Evolutionary conservation across 768 basidiomycete species (phyloP).

Genomic region (Albatrellus ellisii): DNA sequence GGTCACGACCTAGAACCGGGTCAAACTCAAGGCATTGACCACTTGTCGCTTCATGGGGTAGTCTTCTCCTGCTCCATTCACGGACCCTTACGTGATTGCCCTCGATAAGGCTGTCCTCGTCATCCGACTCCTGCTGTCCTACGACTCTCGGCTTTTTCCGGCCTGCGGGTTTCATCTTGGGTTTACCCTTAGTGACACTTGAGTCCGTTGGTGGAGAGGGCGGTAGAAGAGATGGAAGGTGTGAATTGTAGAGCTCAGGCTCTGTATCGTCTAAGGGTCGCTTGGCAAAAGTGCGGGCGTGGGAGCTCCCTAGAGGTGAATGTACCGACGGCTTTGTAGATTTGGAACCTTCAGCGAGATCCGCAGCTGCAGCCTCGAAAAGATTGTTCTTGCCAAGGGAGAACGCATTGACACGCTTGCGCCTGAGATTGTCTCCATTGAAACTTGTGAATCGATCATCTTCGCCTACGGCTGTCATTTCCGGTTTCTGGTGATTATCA

Average conservation of each 20-base stretch:
- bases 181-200: conserved; percentile 15
- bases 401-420: conserved; percentile 2
- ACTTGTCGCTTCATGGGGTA: conserved; percentile 1
- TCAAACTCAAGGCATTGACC: conserved; percentile 9
- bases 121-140: conserved; percentile 14
- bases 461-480: conserved; percentile 8
- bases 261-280: conserved; percentile 3
- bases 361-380: conserved; percentile 6
- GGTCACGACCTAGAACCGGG: conserved; percentile 6
- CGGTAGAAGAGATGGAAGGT: conserved; percentile 39
- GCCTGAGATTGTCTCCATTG: conserved; percentile 4
- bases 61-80: conserved; percentile 17
- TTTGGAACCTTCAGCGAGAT: background rate
- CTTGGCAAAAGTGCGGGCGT: conserved; percentile 1
- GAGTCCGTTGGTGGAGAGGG: conserved; percentile 42
- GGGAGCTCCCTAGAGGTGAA: background rate
- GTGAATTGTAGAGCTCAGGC: conserved; percentile 14
- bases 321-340: conserved; percentile 1
- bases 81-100: conserved; percentile 18
- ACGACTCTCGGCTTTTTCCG: conserved; percentile 40
- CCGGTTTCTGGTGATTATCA: conserved; percentile 10
- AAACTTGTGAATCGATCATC: background rate
- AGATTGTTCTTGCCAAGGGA: conserved; percentile 8
- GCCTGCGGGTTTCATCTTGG: conserved; percentile 27
- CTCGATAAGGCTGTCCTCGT: conserved; percentile 15